Evolutionary conservation across 345 rosid genomes (phyloP).

Genomic region (Citrus inodora): DNA sequence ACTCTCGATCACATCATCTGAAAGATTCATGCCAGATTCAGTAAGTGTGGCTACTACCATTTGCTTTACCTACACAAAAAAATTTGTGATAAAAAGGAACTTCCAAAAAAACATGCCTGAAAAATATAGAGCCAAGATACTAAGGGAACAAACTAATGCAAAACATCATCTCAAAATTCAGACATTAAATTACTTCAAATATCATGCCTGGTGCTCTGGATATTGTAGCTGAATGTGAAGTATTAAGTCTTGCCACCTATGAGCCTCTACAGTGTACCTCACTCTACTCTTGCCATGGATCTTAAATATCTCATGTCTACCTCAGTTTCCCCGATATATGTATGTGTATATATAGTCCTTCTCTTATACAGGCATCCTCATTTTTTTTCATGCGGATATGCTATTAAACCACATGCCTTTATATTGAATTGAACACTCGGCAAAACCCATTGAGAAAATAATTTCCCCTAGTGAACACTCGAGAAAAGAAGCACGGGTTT

Average conservation of each 20-base stretch:
- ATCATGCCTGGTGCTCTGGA: background rate
- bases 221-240: background rate
- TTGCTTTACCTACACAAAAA: conserved; percentile 73
- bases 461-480: background rate
- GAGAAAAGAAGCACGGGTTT: background rate
- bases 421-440: too few species aligned
- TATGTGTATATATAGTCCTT: too few species aligned
- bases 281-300: background rate
- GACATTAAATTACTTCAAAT: background rate
- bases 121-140: conserved; percentile 3
- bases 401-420: too few species aligned
- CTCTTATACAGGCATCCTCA: too few species aligned
- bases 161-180: background rate
- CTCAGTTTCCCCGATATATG: background rate
- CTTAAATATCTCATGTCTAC: background rate
- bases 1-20: conserved; percentile 86
- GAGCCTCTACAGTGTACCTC: background rate
- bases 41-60: conserved; percentile 99
- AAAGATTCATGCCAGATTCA: conserved; percentile 97
- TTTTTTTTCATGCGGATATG: too few species aligned
- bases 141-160: background rate
- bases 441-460: background rate
- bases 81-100: background rate
- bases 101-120: background rate
- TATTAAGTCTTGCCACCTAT: background rate